Percentiles rank a stretch among this genome's conserved stretches.
These are phyloP conservation scores for Xylariaceae sp. DNA, from an alignment of 2,329 filamentous ascomycete genomes.

Conservation along the genomic window DNA sequence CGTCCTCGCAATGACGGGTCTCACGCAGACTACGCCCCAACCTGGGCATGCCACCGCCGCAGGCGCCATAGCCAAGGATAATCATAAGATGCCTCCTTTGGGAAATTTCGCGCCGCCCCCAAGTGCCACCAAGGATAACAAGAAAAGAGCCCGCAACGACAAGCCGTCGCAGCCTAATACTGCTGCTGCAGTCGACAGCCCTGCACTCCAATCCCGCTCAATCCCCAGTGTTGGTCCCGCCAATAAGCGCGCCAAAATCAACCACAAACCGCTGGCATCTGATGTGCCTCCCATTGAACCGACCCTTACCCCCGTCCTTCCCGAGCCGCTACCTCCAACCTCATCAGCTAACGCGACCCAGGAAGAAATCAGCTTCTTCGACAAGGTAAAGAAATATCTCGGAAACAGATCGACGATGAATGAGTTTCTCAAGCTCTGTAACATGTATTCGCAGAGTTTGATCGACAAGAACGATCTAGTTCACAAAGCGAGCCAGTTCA, in stretches of 20 bases:
- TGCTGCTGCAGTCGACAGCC: conserved; percentile 42
- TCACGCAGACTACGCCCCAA: conserved; percentile 52
- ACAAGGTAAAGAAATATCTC: conserved; percentile 93
- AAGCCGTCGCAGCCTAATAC: conserved; percentile 49
- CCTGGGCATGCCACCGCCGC: conserved; percentile 36
- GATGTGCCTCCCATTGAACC: conserved; percentile 69
- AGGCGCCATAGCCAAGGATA: conserved; percentile 42
- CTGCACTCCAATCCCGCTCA: conserved; percentile 36
- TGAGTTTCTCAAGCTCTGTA: conserved; percentile 96
- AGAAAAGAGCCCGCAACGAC: conserved; percentile 71
- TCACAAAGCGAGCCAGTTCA: conserved; percentile 78
- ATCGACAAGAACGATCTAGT: conserved; percentile 82
- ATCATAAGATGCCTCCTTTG: conserved; percentile 83
- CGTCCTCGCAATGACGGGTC: conserved; percentile 52
- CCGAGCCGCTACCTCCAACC: conserved; percentile 77
- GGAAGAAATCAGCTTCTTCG: conserved; percentile 91
- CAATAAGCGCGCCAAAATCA: conserved; percentile 67
- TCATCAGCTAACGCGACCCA: conserved; percentile 68
- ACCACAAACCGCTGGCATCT: conserved; percentile 59
- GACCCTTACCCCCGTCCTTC: conserved; percentile 80
- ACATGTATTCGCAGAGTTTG: conserved; percentile 87
- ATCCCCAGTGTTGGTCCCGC: conserved; percentile 37
- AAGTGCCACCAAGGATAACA: conserved; percentile 82
- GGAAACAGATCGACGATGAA: conserved; percentile 88
- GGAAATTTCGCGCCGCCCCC: conserved; percentile 84